Percentiles rank a stretch among this genome's conserved stretches.
Conservation (phyloP, 2,329 filamentous ascomycete genomes). For the Cercospora canescens region DNA sequence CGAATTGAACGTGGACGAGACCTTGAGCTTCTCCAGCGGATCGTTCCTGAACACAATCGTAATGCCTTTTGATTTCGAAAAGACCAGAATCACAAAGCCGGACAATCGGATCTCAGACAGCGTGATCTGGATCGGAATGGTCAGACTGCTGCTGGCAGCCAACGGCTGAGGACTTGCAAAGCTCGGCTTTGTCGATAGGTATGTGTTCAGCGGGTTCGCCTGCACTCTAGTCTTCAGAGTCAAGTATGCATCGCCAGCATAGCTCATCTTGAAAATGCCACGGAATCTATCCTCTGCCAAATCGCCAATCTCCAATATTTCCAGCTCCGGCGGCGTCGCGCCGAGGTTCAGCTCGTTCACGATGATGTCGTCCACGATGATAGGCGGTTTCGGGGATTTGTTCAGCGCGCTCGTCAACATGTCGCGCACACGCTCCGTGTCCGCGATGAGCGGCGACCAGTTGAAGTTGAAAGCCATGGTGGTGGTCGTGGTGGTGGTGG, state of each 20-base stretch:
- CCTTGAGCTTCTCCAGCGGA: constrained; percentile 94
- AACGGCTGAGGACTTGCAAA: constrained; percentile 93
- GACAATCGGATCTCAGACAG: constrained; percentile 93
- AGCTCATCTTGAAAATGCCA: constrained; percentile 99
- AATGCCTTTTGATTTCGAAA: constrained; percentile 94
- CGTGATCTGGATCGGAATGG: constrained; percentile 96
- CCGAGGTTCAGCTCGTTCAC: constrained; percentile 97
- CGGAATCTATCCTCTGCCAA: constrained; percentile 94
- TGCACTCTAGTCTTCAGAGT: constrained; percentile 95
- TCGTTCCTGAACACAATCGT: constrained; percentile 98
- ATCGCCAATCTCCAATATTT: constrained; percentile 97
- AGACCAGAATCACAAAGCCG: constrained; percentile 95
- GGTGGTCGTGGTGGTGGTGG: too few species aligned
- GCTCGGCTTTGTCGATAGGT: constrained; percentile 82
- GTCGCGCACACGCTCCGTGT: constrained; percentile 87
- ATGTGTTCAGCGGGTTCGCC: constrained; percentile 96
- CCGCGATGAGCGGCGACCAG: constrained; percentile 98
- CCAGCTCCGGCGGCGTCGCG: constrained; percentile 88
- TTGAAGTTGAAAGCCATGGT: constrained; percentile 99
- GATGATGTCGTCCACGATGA: constrained; percentile 98
- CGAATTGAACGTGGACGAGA: constrained; percentile 97
- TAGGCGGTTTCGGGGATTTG: constrained; percentile 96
- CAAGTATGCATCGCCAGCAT: constrained; percentile 90
- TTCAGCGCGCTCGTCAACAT: constrained; percentile 93
- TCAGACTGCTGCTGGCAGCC: constrained; percentile 86